Evolutionary conservation across 345 rosid genomes (phyloP).

Genomic region (Balakata baccata): DNA sequence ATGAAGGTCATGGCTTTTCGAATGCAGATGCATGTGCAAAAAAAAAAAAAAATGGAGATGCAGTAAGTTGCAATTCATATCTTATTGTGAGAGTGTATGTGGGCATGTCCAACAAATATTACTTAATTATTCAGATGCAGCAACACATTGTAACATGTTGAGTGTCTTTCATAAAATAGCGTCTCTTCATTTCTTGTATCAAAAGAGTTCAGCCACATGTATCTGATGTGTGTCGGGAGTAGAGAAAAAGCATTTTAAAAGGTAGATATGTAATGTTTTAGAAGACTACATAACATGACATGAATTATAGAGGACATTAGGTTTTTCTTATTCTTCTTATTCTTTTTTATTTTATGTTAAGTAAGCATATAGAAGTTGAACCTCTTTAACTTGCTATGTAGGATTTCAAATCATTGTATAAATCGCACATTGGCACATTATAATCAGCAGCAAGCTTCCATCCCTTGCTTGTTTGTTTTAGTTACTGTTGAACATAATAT

Average conservation of each 20-base stretch:
- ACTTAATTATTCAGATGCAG: background rate
- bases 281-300: no score
- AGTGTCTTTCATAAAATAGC: background rate
- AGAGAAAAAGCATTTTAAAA: background rate
- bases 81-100: background rate
- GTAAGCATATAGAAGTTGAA: background rate
- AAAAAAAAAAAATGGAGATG: background rate
- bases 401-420: no score
- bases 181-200: background rate
- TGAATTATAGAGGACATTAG: background rate
- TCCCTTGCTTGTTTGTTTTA: background rate
- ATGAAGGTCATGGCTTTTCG: background rate
- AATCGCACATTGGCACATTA: no score
- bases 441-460: no score
- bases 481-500: no score
- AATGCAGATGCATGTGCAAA: background rate
- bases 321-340: background rate
- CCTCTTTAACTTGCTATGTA: background rate
- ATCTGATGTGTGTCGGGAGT: background rate
- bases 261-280: no score
- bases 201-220: background rate
- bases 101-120: background rate
- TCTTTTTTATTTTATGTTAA: background rate
- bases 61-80: background rate
- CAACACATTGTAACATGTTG: background rate